phyloP scores from a whole-genome alignment of 352 stramenopile species.

The Thraustochytrium sp. region DNA sequence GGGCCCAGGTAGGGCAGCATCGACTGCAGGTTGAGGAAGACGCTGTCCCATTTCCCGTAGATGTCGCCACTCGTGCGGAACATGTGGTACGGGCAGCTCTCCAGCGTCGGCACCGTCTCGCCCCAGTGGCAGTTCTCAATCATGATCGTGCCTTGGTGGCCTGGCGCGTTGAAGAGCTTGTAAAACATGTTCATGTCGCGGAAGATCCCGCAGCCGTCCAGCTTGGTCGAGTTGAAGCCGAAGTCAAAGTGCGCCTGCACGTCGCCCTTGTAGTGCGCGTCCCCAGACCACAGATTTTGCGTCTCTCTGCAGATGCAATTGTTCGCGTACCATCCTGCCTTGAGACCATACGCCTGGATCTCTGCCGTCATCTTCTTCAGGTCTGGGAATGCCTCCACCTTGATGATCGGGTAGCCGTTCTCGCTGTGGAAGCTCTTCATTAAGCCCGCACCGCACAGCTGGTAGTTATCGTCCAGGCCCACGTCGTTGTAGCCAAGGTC shows the following conservation, averaged over 20 bases:
- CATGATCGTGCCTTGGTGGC: constrained; percentile 39
- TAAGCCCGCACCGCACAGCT: constrained; percentile 47
- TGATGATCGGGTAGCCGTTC: constrained; percentile 51
- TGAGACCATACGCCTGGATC: constrained; percentile 51
- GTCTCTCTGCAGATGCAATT: constrained; percentile 55
- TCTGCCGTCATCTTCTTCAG: constrained; percentile 50
- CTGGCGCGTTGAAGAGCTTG: constrained; percentile 41
- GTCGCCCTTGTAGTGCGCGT: constrained; percentile 50
- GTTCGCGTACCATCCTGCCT: constrained; percentile 54
- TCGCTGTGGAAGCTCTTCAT: constrained; percentile 47
- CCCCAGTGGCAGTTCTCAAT: constrained; percentile 55
- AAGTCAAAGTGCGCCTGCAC: constrained; percentile 49
- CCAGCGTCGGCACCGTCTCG: background rate
- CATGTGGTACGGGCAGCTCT: constrained; percentile 41
- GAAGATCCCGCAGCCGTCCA: constrained; percentile 53
- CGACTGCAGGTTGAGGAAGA: constrained; percentile 42
- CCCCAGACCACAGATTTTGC: constrained; percentile 8
- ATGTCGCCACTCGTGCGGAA: constrained; percentile 45
- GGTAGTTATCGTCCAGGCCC: constrained; percentile 54
- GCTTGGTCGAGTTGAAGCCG: constrained; percentile 52
- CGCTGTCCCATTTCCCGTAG: background rate
- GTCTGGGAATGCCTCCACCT: constrained; percentile 50
- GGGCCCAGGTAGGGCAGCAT: constrained; percentile 12
- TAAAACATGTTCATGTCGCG: constrained; percentile 50
- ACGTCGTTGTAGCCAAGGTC: constrained; percentile 55